phyloP scores from a whole-genome alignment of 148 eudicot species.

The Camellia granthamiana region DNA sequence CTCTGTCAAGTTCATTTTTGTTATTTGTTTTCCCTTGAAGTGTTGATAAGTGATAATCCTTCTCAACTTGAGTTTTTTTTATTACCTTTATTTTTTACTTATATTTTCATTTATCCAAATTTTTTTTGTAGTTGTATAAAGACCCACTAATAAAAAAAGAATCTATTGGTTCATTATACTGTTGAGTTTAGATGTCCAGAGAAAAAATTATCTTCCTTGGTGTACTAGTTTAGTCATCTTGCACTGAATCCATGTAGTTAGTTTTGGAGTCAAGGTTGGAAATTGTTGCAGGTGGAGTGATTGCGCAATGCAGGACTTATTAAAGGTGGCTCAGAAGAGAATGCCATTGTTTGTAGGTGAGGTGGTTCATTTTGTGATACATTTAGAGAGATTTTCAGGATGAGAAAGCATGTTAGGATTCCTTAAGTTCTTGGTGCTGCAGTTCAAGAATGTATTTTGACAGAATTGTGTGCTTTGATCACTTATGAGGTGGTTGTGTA shows the following conservation, averaged over 20 bases:
- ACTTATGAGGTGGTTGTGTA: background rate
- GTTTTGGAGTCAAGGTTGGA: slow-evolving; percentile 5
- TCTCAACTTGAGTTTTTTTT: background rate
- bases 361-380: background rate
- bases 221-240: too few relatives aligned
- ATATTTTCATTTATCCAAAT: background rate
- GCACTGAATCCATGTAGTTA: background rate
- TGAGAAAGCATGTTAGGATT: too few relatives aligned
- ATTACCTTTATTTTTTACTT: background rate
- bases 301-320: slow-evolving; percentile 76
- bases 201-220: too few relatives aligned
- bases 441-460: too few relatives aligned
- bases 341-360: slow-evolving; percentile 88
- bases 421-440: too few relatives aligned
- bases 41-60: background rate
- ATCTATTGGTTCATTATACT: background rate
- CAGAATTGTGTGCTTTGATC: too few relatives aligned
- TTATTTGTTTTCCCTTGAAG: background rate
- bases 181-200: too few relatives aligned
- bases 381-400: too few relatives aligned
- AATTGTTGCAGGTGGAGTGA: slow-evolving; percentile 59
- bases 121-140: background rate
- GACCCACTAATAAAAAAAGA: background rate
- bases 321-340: slow-evolving; percentile 80
- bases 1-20: background rate